Evolutionary conservation across 2,329 filamentous ascomycete species (phyloP), one percentile per base, ranked within the genome.

Genomic region (Escovopsis sp.): DNA sequence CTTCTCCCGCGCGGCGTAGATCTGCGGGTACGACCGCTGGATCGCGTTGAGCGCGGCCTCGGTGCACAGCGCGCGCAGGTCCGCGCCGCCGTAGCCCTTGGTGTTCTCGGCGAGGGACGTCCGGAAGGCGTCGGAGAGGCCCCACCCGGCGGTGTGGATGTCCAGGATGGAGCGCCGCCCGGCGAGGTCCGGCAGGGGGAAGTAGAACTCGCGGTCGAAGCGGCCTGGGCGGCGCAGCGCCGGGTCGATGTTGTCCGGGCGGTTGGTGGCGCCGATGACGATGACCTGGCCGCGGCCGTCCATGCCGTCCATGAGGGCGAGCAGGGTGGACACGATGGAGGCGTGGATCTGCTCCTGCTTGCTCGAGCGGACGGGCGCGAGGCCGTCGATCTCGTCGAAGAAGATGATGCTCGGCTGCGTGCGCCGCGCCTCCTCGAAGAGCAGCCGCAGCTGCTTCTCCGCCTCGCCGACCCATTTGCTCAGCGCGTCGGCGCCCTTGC

Each of bases 381-480:
- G 68, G 37, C 90, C 90, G 60, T 98, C 90, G 46, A 98, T 98
- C 56, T 98, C 90, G 54, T 98, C 90, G 48, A 98, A 96, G 64
- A 98, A 98, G 55, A 98, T 98, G 57, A 98, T 98, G 55, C 88
- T 96, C 0, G 90, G 90, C 51, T 98, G 90, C 2, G 81, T 96
- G 55, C 86, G 90, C 41, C 88, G 73, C 13, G 90, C 90, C 58
- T 98, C 90, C 48, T 96, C 90, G 44, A 98, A 98, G 5, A 98
- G 68, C 38, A 96, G 63, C 31, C 90, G 78, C 36, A 98, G 72
- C 54, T 98, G 90, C 58, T 88, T 80, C 60, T 98, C 90, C 9
- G 92, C 90, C 58, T 98, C 90, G 52, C 90, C 90, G 35, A 98
- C 90, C 90, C 90, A 98, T 60, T 98, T 98, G 58, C 87, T 94